Conservation (phyloP, 139 green algal genomes). For the Coccomyxa sp. region DNA sequence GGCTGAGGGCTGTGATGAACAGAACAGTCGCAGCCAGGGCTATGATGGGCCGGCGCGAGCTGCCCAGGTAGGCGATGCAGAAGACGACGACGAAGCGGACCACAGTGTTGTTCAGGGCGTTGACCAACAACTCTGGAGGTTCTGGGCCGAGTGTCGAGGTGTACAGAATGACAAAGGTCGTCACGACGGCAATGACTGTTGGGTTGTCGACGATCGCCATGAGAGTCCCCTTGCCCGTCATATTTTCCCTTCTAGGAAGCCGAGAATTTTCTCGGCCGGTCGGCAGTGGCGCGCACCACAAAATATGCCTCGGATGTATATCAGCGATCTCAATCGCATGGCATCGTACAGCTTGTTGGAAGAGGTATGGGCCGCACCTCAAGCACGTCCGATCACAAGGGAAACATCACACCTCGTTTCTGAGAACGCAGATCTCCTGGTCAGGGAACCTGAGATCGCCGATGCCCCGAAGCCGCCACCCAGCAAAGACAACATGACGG, state of each 20-base stretch:
- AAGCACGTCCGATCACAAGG: neutral
- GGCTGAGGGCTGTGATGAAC: neutral
- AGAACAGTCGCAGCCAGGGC: neutral
- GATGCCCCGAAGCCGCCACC: neutral
- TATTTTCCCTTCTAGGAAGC: neutral
- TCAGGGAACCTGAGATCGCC: neutral
- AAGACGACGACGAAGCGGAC: neutral
- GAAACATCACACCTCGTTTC: neutral
- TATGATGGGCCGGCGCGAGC: neutral
- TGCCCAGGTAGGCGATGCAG: neutral
- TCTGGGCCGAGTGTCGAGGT: neutral
- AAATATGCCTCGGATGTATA: slow-evolving; percentile 1
- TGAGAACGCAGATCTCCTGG: neutral
- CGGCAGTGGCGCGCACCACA: neutral
- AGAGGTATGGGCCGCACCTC: neutral
- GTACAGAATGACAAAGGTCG: neutral
- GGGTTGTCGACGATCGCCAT: neutral
- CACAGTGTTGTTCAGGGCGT: neutral
- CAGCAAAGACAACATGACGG: neutral
- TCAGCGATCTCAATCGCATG: neutral
- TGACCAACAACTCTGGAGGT: neutral
- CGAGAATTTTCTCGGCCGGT: neutral
- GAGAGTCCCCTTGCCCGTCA: neutral
- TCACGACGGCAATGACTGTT: neutral
- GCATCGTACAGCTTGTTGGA: neutral